Evolutionary conservation across 345 rosid species (phyloP), one percentile per base, ranked within the genome.

Genomic region (Syzygium aqueum): DNA sequence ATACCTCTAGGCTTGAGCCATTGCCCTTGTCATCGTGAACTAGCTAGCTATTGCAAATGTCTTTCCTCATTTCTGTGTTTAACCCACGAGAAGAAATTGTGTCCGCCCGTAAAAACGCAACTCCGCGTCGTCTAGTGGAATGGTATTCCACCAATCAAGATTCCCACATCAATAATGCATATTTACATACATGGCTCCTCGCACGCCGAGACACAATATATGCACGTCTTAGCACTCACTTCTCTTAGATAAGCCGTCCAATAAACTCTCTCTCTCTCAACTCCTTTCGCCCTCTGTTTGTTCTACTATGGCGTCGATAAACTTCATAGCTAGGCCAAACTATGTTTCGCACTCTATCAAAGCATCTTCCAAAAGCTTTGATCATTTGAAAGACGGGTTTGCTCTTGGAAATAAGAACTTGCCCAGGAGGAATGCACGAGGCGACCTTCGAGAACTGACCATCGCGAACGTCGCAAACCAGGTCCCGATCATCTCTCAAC

Each of bases 261-360:
- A 27, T 30, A 51, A 87, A n/a, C 59, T 21, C 53, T 77, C 22
- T 6, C 51, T 5, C 59, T 7, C 37, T 77, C 86, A 33, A 37
- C 53, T 22, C 22, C 54, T 16, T 23, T 11, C 11, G 28, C 83
- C 65, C 27, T 53, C 67, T 56, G 53, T 86, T 88, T 40, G 52
- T 59, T 27, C 73, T 52, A 19, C 33, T 77, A 91, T 94, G 96
- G 92, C 93, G 88, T 92, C 92, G 85, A 50, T 86, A 51, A 13
- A 89, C 37, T 91, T 88, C 85, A 89, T 93, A 8, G 73, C 88
- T 46, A 8, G 63, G 40, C 63, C 63, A n/a, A 88, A 59, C 86
- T 85, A 22, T 85, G 89, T 91, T 49, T 50, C 91, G 22, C 82
- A 83, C 40, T 87, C 87, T 40, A 37, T 89, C 22, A 53, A 51